Conservation (phyloP, 2,329 filamentous ascomycete species). For the Fusarium sp. region DNA sequence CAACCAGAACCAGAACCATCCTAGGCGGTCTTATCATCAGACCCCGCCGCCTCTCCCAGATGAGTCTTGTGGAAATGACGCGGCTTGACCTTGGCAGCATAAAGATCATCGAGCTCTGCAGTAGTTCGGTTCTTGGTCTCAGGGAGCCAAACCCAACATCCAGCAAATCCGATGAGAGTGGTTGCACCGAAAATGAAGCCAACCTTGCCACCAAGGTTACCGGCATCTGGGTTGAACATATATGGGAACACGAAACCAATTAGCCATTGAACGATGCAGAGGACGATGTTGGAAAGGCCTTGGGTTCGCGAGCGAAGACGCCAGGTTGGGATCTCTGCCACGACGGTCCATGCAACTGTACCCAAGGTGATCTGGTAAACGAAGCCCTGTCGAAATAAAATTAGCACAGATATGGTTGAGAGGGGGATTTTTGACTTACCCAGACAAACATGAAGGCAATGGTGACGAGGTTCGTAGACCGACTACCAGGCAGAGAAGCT, state of each 20-base stretch:
- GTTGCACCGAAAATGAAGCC: constrained; percentile 11
- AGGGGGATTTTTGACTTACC: not conserved
- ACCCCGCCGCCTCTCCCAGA: not conserved
- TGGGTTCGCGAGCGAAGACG: constrained; percentile 7
- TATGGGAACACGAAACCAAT: constrained; percentile 14
- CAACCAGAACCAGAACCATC: not conserved
- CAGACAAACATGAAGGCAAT: constrained; percentile 45
- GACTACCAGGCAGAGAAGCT: not conserved
- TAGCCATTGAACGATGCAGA: not conserved
- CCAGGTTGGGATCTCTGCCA: constrained; percentile 1
- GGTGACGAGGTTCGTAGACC: not conserved
- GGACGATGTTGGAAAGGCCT: not conserved
- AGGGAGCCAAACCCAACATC: not conserved
- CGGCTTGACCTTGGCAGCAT: not conserved
- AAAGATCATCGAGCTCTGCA: not conserved
- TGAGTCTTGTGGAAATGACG: not conserved
- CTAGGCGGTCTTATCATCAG: not conserved
- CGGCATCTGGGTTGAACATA: constrained; percentile 16
- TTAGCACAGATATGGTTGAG: not conserved
- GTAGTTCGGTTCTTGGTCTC: constrained; percentile 5
- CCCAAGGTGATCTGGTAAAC: constrained; percentile 54
- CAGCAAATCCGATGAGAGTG: not conserved
- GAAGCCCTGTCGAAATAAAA: constrained; percentile 23
- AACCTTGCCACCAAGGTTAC: constrained; percentile 11
- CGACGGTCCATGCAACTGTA: not conserved